Evolutionary conservation across 2,329 filamentous ascomycete genomes (phyloP), one percentile per base, ranked within the genome.

Genomic region (Orbilia brochopaga): DNA sequence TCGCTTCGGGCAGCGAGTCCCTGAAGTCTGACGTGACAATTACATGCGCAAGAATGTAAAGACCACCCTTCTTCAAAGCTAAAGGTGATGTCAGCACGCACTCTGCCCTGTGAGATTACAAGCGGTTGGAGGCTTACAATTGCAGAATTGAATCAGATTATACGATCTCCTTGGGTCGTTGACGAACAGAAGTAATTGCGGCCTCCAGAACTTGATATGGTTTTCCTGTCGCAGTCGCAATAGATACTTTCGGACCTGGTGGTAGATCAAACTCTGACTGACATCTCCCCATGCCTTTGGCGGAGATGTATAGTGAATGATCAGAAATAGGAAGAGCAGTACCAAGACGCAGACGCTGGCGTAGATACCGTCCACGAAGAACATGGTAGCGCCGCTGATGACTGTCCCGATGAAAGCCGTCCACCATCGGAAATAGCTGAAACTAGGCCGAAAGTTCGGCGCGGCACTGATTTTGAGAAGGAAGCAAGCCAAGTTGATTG

Each of bases 131-230:
- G 21, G 59, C 64, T 59, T 69, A 76, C 75, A 92, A 78, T 96
- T 96, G 80, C 91, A 96, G 75, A 96, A 96, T 69, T 92, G 90
- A 1, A 96, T 93, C 44, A 96, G 84, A 46, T 90, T 88, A 59
- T 90, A 91, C 78, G 94, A 90, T 4, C 85, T 85, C n/a, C 91
- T 85, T 2, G 91, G 89, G 76, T 94, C 86, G 77, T 93, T 94
- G 74, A 94, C 86, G 59, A 96, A 85, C 0, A 96, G 83, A 53
- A 96, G 85, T 48, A 96, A 92, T 74, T 77, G 91, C 0, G 91
- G 91, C 57, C 91, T 85, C 91, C 92, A 96, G 78, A 95, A 96
- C 77, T 96, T 96, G 79, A 96, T 92, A 78, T 96, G 91, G 76
- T 72, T 72, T 54, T 96, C 91, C 37, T 91, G 90, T 55, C 87